Evolutionary conservation across 345 rosid species (phyloP), one percentile per base, ranked within the genome.

Genomic region (Syzygium grande): DNA sequence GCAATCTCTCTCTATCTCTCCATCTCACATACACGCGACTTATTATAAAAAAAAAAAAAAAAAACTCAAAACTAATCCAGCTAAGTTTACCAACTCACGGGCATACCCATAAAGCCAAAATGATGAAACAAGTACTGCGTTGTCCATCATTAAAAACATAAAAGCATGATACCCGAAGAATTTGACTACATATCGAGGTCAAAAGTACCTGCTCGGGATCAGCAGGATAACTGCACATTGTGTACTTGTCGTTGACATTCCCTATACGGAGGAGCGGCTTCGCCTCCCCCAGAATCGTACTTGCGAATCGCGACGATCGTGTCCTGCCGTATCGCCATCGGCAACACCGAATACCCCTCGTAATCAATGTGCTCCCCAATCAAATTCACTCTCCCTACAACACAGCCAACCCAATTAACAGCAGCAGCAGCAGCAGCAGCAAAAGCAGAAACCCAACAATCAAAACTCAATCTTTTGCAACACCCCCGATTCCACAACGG

Each of bases 271-370:
- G 93, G 86, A 90, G 86, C 86, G 93, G 94, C 13, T 92, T 90
- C 68, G 89, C 89, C 77, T 94, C 94, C 43, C 43, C 89, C 92
- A 8, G 90, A 83, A 11, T 91, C 93, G 21, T 79, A 89, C 90
- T 94, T 98, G 34, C 98, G 92, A 23, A 97, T 98, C 0, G 96
- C 98, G 29, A 98, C 89, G 43, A 98, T 96, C 1, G 98, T 98
- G 73, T 98, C 99, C 88, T 96, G 99, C 88, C 98, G 94, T 54
- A 98, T 96, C n/a, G 99, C 99, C 99, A 96, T 98, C 4, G 99
- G 99, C 85, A 98, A 85, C 92, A 97, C 99, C 1, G 99, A 98
- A 90, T 98, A 98, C 23, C 99, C 99, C 89, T 98, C 99, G 89
- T 98, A 98, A 84, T 98, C 99, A 86, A 98, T 95, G 89, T 98